phyloP scores from a whole-genome alignment of 129 eudicot genomes.

The Tagetes erecta region DNA sequence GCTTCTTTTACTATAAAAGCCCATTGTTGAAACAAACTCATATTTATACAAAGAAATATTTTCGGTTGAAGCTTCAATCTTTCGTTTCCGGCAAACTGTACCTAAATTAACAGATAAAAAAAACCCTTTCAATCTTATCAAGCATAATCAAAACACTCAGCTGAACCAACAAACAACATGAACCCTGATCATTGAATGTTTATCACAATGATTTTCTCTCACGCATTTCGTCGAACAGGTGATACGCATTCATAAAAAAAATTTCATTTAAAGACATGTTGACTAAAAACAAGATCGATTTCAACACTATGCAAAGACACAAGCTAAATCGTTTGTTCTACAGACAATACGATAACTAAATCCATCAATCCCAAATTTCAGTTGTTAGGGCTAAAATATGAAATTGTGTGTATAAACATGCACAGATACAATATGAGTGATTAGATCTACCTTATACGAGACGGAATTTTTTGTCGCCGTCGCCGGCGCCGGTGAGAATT shows the following conservation, averaged over 20 bases:
- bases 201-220: not conserved
- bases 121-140: not conserved
- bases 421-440: not conserved
- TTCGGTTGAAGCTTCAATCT: constrained; percentile 24
- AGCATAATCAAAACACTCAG: not conserved
- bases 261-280: not conserved
- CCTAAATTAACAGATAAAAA: constrained; percentile 20
- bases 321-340: not conserved
- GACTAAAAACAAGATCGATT: not conserved
- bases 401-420: not conserved
- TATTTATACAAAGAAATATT: constrained; percentile 5
- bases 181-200: not conserved
- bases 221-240: constrained; percentile 12
- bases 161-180: not conserved
- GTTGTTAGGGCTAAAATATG: not conserved
- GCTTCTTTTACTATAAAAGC: constrained; percentile 57
- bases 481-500: not conserved
- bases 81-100: not conserved
- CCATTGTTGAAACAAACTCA: constrained; percentile 47
- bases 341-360: not conserved
- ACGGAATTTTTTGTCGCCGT: not conserved
- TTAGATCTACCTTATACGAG: not conserved
- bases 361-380: not conserved
- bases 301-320: not conserved
- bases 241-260: not conserved